phyloP scores from a whole-genome alignment of 805 yeast species.

The Metschnikowia cerradonensis region DNA sequence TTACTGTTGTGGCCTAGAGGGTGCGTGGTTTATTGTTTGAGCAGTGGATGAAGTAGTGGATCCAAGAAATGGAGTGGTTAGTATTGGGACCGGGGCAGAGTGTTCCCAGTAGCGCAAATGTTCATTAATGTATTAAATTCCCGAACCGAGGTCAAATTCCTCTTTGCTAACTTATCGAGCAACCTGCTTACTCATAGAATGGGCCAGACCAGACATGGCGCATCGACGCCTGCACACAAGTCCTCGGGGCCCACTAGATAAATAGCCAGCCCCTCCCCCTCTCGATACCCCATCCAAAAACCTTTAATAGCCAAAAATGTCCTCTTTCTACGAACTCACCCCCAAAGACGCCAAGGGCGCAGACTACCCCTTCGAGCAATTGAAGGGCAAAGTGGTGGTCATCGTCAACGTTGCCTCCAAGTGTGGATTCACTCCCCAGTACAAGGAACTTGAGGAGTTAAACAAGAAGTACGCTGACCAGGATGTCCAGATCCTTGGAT shows the following conservation, averaged over 20 bases:
- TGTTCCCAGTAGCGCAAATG: background rate
- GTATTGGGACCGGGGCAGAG: too few species aligned
- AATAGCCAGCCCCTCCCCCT: background rate
- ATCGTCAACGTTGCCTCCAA: slow-evolving; percentile 87
- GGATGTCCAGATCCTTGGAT: slow-evolving; percentile 37
- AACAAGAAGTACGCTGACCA: slow-evolving; percentile 37
- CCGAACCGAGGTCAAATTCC: too few species aligned
- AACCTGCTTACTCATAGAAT: background rate
- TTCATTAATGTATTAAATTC: background rate
- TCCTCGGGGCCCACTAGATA: background rate
- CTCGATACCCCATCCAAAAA: background rate
- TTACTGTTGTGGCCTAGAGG: too few species aligned
- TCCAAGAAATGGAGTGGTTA: too few species aligned
- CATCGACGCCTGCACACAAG: background rate
- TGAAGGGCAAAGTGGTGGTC: slow-evolving; percentile 76
- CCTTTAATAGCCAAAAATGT: slow-evolving; percentile 28
- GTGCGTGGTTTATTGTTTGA: too few species aligned
- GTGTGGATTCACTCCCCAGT: slow-evolving; percentile 45
- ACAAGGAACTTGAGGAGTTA: slow-evolving; percentile 39
- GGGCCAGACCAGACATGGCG: background rate
- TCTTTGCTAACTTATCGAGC: background rate
- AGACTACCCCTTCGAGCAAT: slow-evolving; percentile 53
- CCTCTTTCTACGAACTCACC: slow-evolving; percentile 60
- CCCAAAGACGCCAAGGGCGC: slow-evolving; percentile 61
- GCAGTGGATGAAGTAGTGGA: too few species aligned